phyloP scores from a whole-genome alignment of 1,284 basidiomycete species.

The Crucibulum parvulum region DNA sequence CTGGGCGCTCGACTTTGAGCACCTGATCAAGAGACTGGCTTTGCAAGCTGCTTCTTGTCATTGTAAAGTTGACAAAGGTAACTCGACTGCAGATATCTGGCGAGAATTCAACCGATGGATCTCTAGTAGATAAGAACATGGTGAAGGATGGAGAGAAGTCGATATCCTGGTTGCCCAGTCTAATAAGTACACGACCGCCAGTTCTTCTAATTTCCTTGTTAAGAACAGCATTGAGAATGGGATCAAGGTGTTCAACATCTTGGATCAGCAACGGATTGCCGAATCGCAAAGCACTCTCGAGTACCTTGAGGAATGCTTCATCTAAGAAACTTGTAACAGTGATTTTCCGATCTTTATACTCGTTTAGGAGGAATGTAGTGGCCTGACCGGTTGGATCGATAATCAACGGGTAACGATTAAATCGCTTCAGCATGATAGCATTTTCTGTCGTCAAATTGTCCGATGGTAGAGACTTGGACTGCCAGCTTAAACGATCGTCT shows the following conservation, averaged over 20 bases:
- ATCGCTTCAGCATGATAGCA: constrained; percentile 98
- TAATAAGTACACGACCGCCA: constrained; percentile 97
- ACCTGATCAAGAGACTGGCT: constrained; percentile 98
- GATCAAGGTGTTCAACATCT: constrained; percentile 98
- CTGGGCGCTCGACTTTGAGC: constrained; percentile 95
- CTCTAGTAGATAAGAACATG: constrained; percentile 98
- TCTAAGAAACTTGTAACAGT: constrained; percentile 99
- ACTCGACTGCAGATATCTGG: constrained; percentile 99
- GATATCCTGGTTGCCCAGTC: constrained; percentile 98
- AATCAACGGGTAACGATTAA: constrained; percentile 97
- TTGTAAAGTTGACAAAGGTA: constrained; percentile 99
- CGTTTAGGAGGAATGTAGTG: constrained; percentile 91
- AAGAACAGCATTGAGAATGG: constrained; percentile 96
- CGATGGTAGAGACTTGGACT: constrained; percentile 92
- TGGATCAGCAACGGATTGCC: constrained; percentile 98
- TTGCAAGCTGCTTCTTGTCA: constrained; percentile 98
- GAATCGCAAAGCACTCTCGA: constrained; percentile 99
- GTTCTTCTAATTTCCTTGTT: constrained; percentile 97
- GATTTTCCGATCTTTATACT: constrained; percentile 97
- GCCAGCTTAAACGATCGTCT: constrained; percentile 96
- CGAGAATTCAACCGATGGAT: constrained; percentile 97
- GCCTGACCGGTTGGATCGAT: constrained; percentile 99
- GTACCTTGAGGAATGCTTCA: constrained; percentile 97
- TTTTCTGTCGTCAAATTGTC: constrained; percentile 98
- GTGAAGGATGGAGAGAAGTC: constrained; percentile 99